Evolutionary conservation across 129 eudicot species (phyloP).

Genomic region (Kitagawia praeruptora): DNA sequence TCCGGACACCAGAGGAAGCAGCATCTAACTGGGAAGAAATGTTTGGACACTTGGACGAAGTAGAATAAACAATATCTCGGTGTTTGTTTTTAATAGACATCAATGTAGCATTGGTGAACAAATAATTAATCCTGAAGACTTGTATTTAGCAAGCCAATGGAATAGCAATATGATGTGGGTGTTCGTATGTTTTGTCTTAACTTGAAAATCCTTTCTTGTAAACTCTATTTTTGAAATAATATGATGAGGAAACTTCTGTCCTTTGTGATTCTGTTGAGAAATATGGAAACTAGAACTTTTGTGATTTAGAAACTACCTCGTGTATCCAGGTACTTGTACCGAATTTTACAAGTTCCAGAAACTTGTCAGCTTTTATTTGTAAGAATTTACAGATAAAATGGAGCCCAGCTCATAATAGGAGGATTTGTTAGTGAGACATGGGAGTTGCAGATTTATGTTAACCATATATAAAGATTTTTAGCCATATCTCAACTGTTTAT

Average conservation of each 20-base stretch:
- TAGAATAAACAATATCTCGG: not conserved
- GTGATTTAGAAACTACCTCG: not conserved
- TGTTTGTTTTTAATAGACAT: not conserved
- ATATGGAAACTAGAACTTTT: not conserved
- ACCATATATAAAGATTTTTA: not conserved
- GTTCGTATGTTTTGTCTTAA: not conserved
- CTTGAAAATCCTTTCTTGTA: no score
- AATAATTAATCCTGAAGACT: not conserved
- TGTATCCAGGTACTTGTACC: not conserved
- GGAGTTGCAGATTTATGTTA: not conserved
- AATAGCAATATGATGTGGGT: not conserved
- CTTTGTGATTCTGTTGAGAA: not conserved
- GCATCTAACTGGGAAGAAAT: constrained; percentile 35
- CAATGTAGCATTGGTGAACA: not conserved
- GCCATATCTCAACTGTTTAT: not conserved
- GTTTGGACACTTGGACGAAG: constrained; percentile 39
- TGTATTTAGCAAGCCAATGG: not conserved
- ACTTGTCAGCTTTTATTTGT: constrained; percentile 8
- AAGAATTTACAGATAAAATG: constrained; percentile 5
- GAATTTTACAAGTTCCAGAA: not conserved
- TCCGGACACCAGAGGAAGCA: constrained; percentile 66
- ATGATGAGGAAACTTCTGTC: not conserved
- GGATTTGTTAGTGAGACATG: not conserved
- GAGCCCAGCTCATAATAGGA: constrained; percentile 19
- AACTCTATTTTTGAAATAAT: not conserved